Conservation (phyloP, 2,329 filamentous ascomycete species). For the Gyromitra esculenta region DNA sequence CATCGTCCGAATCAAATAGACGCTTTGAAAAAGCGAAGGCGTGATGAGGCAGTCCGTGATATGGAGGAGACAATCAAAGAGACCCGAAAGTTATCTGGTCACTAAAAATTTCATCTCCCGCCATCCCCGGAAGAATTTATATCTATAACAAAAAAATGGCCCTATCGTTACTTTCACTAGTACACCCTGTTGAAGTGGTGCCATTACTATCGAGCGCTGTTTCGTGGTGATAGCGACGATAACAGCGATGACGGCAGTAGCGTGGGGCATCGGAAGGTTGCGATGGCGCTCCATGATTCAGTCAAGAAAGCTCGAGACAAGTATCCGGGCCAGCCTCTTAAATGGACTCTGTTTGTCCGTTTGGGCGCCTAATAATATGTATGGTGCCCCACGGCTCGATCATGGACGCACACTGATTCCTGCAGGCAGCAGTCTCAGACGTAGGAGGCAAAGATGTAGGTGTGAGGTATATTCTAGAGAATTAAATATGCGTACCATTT, state of each 20-base stretch:
- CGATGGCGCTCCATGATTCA: slow-evolving; percentile 44
- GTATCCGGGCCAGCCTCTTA: slow-evolving; percentile 38
- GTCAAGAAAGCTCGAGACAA: slow-evolving; percentile 39
- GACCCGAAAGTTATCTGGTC: too few relatives aligned
- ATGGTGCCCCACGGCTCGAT: neutral
- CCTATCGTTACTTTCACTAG: too few relatives aligned
- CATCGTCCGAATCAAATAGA: neutral
- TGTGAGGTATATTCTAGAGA: too few relatives aligned
- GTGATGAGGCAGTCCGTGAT: neutral
- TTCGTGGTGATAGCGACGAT: neutral
- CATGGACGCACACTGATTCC: neutral
- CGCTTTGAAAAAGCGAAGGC: too few relatives aligned
- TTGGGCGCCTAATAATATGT: slow-evolving; percentile 52
- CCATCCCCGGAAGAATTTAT: too few relatives aligned
- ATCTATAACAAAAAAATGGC: too few relatives aligned
- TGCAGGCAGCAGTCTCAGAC: neutral
- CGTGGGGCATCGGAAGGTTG: slow-evolving; percentile 41
- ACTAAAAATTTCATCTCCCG: too few relatives aligned
- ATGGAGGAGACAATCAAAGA: too few relatives aligned
- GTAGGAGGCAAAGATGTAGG: neutral
- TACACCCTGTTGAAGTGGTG: neutral
- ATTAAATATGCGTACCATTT: too few relatives aligned
- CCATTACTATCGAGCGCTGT: slow-evolving; percentile 55
- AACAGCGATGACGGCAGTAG: neutral
- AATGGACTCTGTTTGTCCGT: slow-evolving; percentile 57